These are phyloP conservation scores for Trichoderma endophyticum DNA, from an alignment of 2,329 filamentous ascomycete genomes.

Conservation along the genomic window DNA sequence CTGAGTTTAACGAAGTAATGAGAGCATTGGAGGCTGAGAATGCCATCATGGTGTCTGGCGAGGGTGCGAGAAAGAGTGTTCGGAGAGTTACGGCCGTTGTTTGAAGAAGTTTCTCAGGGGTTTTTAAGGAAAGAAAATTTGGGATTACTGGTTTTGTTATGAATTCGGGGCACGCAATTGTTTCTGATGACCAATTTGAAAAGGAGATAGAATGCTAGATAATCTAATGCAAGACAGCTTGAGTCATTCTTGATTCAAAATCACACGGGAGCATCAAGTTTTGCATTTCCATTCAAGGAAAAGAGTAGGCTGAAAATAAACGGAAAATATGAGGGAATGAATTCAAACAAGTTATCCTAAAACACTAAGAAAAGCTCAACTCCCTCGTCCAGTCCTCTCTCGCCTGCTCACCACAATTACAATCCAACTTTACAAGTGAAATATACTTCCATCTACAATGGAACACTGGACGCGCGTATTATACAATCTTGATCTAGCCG, in stretches of 20 bases:
- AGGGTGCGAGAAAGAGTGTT: constrained; percentile 78
- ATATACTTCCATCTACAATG: not conserved
- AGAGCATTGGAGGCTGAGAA: constrained; percentile 81
- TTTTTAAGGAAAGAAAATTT: not conserved
- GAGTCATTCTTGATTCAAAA: not conserved
- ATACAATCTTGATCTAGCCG: not conserved
- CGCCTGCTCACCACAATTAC: not conserved
- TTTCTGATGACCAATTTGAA: not conserved
- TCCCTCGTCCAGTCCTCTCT: not conserved
- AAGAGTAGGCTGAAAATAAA: not conserved
- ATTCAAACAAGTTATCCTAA: not conserved
- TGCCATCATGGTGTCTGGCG: constrained; percentile 72
- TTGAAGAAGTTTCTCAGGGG: constrained; percentile 15
- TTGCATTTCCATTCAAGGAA: not conserved
- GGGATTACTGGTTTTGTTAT: not conserved
- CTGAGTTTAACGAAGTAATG: constrained; percentile 81
- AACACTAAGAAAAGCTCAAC: not conserved
- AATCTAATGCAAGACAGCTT: not conserved
- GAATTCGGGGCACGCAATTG: not conserved
- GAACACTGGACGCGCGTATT: not conserved
- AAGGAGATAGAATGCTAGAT: not conserved
- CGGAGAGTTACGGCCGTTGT: constrained; percentile 64
- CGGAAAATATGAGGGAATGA: not conserved
- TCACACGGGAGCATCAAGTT: not conserved
- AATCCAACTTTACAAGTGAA: not conserved